Evolutionary conservation across 2,329 filamentous ascomycete genomes (phyloP).

Genomic region (Ophiostoma novo-ulmi): DNA sequence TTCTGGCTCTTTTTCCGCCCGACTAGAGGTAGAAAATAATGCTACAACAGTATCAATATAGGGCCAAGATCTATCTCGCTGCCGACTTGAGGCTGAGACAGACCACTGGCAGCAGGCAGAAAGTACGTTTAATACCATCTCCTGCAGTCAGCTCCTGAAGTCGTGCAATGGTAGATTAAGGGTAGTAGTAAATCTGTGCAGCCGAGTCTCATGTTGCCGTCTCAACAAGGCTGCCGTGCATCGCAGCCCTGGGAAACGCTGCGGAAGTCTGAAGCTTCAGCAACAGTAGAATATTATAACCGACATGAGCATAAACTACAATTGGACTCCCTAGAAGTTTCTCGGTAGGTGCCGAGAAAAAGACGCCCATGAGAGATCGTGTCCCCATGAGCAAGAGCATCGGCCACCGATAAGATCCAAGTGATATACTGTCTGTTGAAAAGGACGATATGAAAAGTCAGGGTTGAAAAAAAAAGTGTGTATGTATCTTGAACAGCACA

Average conservation of each 20-base stretch:
- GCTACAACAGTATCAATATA: not conserved
- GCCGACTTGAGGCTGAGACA: not conserved
- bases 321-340: constrained; percentile 21
- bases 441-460: not conserved
- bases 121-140: not conserved
- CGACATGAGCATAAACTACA: constrained; percentile 22
- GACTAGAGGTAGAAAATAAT: not conserved
- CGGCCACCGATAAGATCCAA: constrained; percentile 18
- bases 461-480: not conserved
- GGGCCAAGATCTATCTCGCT: not conserved
- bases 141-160: not conserved
- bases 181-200: not conserved
- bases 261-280: constrained; percentile 17
- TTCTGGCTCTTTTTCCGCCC: not conserved
- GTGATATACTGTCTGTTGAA: not conserved
- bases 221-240: not conserved
- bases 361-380: constrained; percentile 22
- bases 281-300: constrained; percentile 24
- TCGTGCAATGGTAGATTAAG: not conserved
- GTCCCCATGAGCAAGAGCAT: constrained; percentile 19
- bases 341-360: constrained; percentile 19
- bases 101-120: not conserved
- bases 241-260: not conserved
- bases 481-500: constrained; percentile 18
- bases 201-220: not conserved